Evolutionary conservation across 192 early-diverging fungal genomes (phyloP), one percentile per base, ranked within the genome.

Genomic region (Coemansia sp.): DNA sequence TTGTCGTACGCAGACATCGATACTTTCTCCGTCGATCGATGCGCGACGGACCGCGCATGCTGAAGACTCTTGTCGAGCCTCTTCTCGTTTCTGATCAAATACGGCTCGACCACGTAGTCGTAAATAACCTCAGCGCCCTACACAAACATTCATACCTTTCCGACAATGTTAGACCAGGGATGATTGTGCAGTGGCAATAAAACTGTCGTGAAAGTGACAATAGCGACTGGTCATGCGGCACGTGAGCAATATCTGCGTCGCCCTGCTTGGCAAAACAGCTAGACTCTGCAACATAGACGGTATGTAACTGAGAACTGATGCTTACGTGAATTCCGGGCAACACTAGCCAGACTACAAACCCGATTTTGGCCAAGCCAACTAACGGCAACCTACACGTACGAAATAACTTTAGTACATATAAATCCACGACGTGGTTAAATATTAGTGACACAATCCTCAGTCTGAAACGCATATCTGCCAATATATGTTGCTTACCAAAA

Each of bases 291-390:
- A 6, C 31, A 31, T 31, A 6, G 7, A 6, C 1, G 31, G 31
- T 31, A 31, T 5, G 31, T 31, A 8, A 31, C 31, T 31, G 31
- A 36, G n/a, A 17, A 17, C 23, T 51, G 22, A 5, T 54, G 68
- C 78, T 65, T 75, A 75, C 81, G 20, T 83, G 68, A 37, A 78
- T 80, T 31, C 77, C 76, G 9, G 82, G 82, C 62, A 83, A 57
- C 14, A 80, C 58, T 31, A 83, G 71, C 82, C 77, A 83, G 2
- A 59, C 67, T 28, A 83, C 60, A 53, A 83, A 76, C 1, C 59
- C 48, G 21, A 83, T 58, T 49, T 83, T 83, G 50, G 66, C 66
- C 53, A 83, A 31, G 8, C 73, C 77, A 17, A 75, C 67, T 40
- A 83, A 61, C 26, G 82, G 82, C 34, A 83, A 25, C 79, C 78